Evolutionary conservation across 495 filamentous ascomycete species (phyloP).

Genomic region (Penicillium paxilli): DNA sequence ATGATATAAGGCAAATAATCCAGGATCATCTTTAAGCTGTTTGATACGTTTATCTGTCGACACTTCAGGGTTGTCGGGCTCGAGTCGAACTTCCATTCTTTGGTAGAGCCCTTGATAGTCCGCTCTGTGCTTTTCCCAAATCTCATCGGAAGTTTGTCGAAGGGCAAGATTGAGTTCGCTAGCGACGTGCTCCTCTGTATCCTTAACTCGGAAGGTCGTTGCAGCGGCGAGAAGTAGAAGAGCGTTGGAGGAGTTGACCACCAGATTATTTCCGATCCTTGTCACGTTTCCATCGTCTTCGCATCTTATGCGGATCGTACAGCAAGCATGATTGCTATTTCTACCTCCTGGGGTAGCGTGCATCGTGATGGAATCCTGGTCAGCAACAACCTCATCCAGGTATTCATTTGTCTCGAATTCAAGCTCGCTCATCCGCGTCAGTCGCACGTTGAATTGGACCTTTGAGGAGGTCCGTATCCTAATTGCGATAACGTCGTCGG

Average conservation of each 20-base stretch:
- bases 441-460: slow-evolving; percentile 25
- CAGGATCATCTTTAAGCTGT: slow-evolving; percentile 29
- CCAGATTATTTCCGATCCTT: slow-evolving; percentile 31
- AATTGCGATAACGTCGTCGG: slow-evolving; percentile 43
- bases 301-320: slow-evolving; percentile 27
- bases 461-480: slow-evolving; percentile 32
- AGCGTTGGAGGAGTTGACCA: slow-evolving; percentile 27
- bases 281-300: slow-evolving; percentile 22
- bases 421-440: slow-evolving; percentile 34
- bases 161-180: slow-evolving; percentile 26
- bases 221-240: slow-evolving; percentile 41
- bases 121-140: slow-evolving; percentile 27
- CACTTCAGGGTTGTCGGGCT: slow-evolving; percentile 16
- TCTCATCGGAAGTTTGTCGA: slow-evolving; percentile 11
- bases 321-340: slow-evolving; percentile 33
- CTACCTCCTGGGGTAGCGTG: slow-evolving; percentile 39
- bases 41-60: slow-evolving; percentile 32
- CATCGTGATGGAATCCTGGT: slow-evolving; percentile 33
- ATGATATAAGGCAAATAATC: slow-evolving; percentile 43
- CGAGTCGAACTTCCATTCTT: slow-evolving; percentile 32
- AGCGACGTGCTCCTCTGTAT: slow-evolving; percentile 23
- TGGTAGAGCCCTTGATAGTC: slow-evolving; percentile 36
- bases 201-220: slow-evolving; percentile 35
- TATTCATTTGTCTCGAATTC: slow-evolving; percentile 44
- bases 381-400: slow-evolving; percentile 31